A percentile compares a stretch with the other conserved stretches of the same genome.
phyloP scores from a whole-genome alignment of 1,284 basidiomycete genomes.

The Coniferiporia sulphurascens region DNA sequence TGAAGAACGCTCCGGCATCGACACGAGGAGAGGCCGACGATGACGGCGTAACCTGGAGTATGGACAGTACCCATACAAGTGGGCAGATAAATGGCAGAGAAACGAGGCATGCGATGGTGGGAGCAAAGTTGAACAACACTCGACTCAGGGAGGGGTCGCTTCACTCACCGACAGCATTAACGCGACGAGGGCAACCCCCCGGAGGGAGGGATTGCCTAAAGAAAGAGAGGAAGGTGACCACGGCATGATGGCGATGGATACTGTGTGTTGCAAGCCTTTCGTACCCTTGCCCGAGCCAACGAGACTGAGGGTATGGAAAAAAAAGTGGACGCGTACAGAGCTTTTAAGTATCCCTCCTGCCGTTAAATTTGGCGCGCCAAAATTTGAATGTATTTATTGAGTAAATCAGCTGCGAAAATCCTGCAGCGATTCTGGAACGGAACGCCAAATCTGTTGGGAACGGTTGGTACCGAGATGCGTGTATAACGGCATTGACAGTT shows the following conservation, averaged over 20 bases:
- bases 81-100: neutral
- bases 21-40: constrained; percentile 5
- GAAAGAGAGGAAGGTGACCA: constrained; percentile 12
- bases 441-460: neutral
- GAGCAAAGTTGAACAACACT: too few relatives aligned
- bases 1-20: neutral
- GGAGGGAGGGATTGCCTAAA: neutral
- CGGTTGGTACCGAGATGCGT: neutral
- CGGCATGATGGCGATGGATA: neutral
- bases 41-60: neutral
- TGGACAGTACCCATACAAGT: neutral
- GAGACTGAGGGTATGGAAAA: neutral
- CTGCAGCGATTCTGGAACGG: neutral
- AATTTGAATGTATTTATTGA: neutral
- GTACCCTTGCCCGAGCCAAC: neutral
- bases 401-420: neutral
- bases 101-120: too few relatives aligned
- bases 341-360: neutral
- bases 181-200: neutral
- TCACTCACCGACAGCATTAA: constrained; percentile 1
- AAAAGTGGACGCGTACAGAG: neutral
- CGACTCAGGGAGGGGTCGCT: too few relatives aligned
- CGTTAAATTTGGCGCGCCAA: neutral
- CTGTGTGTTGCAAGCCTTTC: neutral
- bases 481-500: neutral